Conservation (phyloP, 1,284 basidiomycete species). For the Rhodotorula sp. region DNA sequence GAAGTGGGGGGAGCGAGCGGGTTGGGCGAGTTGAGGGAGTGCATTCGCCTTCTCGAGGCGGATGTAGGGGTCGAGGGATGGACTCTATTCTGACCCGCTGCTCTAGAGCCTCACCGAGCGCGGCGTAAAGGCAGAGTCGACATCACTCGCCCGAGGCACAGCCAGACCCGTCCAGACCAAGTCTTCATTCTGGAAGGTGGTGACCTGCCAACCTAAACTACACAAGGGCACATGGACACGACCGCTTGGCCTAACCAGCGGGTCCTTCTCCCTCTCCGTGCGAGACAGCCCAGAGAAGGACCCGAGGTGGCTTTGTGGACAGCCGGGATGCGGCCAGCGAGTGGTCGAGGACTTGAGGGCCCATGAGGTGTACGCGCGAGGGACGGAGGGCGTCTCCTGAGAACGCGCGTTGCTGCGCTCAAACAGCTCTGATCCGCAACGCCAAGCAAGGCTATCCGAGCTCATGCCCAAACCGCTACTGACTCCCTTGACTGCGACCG, state of each 20-base stretch:
- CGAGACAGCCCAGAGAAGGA: slow-evolving; percentile 2
- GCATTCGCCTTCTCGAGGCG: not conserved
- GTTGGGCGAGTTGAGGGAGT: not conserved
- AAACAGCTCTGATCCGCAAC: slow-evolving; percentile 31
- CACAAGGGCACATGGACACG: slow-evolving; percentile 14
- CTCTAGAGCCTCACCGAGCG: not conserved
- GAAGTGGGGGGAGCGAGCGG: too few species aligned
- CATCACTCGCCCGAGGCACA: slow-evolving; percentile 2
- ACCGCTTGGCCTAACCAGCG: slow-evolving; percentile 17
- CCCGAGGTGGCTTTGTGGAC: slow-evolving; percentile 17
- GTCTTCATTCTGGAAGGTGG: slow-evolving; percentile 8
- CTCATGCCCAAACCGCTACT: not conserved
- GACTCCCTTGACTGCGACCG: not conserved
- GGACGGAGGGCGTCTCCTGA: not conserved
- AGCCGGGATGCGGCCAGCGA: not conserved
- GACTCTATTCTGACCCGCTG: slow-evolving; percentile 13
- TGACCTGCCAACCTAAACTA: slow-evolving; percentile 7
- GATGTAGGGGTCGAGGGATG: not conserved
- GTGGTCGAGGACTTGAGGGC: not conserved
- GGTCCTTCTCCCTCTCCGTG: not conserved
- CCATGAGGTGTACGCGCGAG: not conserved
- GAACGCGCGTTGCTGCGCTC: slow-evolving; percentile 30
- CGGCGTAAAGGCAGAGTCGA: slow-evolving; percentile 36
- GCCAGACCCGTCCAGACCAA: slow-evolving; percentile 12
- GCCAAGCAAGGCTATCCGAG: not conserved